Conservation (phyloP, 768 basidiomycete genomes). For the Mycena capillaripes region DNA sequence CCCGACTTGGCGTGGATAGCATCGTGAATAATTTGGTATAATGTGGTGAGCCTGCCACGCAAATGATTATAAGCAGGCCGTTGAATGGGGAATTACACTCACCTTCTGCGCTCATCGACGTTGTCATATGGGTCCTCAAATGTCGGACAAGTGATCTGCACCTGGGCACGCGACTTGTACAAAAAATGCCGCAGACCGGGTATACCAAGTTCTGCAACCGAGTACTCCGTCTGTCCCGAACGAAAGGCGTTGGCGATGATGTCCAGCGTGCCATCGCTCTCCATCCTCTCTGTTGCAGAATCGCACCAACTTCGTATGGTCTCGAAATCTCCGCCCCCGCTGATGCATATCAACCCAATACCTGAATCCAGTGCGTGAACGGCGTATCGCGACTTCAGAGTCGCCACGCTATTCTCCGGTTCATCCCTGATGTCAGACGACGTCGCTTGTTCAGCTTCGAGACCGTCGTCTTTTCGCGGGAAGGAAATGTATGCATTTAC, state of each 20-base stretch:
- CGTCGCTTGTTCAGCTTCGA: slow-evolving; percentile 34
- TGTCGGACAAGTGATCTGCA: slow-evolving; percentile 89
- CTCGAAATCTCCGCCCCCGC: slow-evolving; percentile 88
- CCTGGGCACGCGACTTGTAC: slow-evolving; percentile 91
- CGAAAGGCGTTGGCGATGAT: slow-evolving; percentile 63
- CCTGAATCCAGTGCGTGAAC: slow-evolving; percentile 46
- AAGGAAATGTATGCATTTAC: slow-evolving; percentile 92
- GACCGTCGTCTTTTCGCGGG: slow-evolving; percentile 60
- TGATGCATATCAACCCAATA: slow-evolving; percentile 84
- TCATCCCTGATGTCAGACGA: slow-evolving; percentile 18
- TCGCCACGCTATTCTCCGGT: slow-evolving; percentile 22
- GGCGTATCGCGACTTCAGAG: slow-evolving; percentile 15
- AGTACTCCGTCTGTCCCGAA: slow-evolving; percentile 71
- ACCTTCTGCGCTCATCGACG: slow-evolving; percentile 73
- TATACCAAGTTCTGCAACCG: slow-evolving; percentile 83
- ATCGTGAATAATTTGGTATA: slow-evolving; percentile 92
- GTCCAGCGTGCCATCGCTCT: slow-evolving; percentile 68
- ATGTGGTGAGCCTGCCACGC: slow-evolving; percentile 74
- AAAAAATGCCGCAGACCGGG: slow-evolving; percentile 95
- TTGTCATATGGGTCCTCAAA: slow-evolving; percentile 90
- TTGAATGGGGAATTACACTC: slow-evolving; percentile 21
- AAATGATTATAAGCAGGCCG: background rate
- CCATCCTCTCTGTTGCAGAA: slow-evolving; percentile 76
- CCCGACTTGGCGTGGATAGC: slow-evolving; percentile 92
- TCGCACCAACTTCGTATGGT: slow-evolving; percentile 85